These are phyloP conservation scores for Ormosia emarginata DNA, from an alignment of 306 rosid genomes.

Conservation along the genomic window DNA sequence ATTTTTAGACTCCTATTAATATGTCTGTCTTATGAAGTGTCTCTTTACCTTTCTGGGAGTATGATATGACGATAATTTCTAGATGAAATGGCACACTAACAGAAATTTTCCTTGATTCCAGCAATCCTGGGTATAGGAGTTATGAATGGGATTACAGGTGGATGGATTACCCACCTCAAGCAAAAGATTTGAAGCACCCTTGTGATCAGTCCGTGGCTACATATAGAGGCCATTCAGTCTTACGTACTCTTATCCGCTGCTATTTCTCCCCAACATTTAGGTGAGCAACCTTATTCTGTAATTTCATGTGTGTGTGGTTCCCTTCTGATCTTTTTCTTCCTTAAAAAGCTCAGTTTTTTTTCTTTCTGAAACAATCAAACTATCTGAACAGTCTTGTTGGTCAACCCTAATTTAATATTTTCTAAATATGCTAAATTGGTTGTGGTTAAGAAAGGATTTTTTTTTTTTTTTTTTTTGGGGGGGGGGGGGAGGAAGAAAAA, in stretches of 20 bases:
- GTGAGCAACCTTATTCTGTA: conserved; percentile 31
- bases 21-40: neutral
- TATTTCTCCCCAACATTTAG: conserved; percentile 89
- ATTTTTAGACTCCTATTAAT: neutral
- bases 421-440: neutral
- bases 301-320: neutral
- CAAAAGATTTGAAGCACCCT: conserved; percentile 62
- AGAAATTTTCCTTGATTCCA: conserved; percentile 29
- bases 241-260: conserved; percentile 90
- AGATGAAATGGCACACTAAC: neutral
- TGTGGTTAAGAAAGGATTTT: neutral
- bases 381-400: neutral
- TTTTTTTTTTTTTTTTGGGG: no score
- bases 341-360: neutral
- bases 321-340: neutral
- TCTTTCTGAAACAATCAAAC: neutral
- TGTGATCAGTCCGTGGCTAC: conserved; percentile 79
- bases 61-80: conserved; percentile 10
- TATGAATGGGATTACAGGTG: conserved; percentile 91
- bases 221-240: conserved; percentile 87
- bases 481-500: no score
- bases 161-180: conserved; percentile 86
- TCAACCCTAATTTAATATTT: neutral
- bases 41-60: conserved; percentile 5
- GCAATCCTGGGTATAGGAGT: conserved; percentile 49